Base-by-base conservation (phyloP, 352 stramenopile genomes). In the Pythium folliculosum region DNA sequence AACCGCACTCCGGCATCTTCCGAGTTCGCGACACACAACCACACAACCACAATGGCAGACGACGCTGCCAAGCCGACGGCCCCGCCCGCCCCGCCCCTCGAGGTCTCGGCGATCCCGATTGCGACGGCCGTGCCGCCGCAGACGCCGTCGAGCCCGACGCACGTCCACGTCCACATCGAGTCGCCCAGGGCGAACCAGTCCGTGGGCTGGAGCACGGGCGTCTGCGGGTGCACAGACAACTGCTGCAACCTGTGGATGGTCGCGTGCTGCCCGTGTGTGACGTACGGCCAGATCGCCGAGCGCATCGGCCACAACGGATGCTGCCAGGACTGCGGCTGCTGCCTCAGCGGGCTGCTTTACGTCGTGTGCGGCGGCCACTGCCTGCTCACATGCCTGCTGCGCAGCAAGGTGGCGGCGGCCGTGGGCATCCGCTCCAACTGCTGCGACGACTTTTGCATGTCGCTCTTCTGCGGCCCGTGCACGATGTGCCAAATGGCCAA, bases 401-500 rank as follows among this genome's bases (percentile, higher is more conserved):
- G 65, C 40, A 43, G 54, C 3, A 55, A 60, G 43, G 65, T 67
- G 27, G 52, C 51, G 8, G 16, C 55, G 17, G 38, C 21, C 19
- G 19, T 22, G 19, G 65, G 65, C 43, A 45, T 71, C 27, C 22
- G 19, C 8, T 13, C 13, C 40, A 63, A 60, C 40, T 16, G 16
- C 35, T 60, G 48, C 37, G 57, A 59, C 32, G 65, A 71, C 48
- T 62, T 37, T 19, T 61, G 49, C 30, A 40, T 55, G 17, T 49
- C 48, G 21, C 45, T 54, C 14, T 67, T 21, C 58, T 71, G 65
- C 32, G 25, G 40, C 6, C 25, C 58, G 21, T 67, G 65, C 58
- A 50, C 44, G 53, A 37, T 60, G 30, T 71, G 65, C 58, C 65
- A 71, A 43, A 67, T 71, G 56, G 65, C 65, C 49, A 67, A 61